These are phyloP conservation scores for Aspergillus pseudoterreus DNA, from an alignment of 2,329 filamentous ascomycete species.

Conservation along the genomic window DNA sequence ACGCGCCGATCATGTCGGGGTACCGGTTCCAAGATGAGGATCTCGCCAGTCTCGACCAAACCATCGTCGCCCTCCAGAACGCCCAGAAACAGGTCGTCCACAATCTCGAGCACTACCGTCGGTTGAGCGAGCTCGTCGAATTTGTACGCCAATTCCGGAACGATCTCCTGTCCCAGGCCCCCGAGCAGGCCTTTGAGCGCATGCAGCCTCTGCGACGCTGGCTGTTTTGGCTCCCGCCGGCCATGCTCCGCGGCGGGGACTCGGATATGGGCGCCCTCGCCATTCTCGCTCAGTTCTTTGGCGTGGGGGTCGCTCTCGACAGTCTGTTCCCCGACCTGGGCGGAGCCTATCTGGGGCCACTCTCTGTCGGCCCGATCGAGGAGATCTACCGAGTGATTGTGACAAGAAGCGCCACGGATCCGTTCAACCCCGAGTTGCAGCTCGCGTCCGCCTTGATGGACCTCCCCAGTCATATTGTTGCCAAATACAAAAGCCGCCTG, in stretches of 20 bases:
- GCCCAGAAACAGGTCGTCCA: slow-evolving; percentile 63
- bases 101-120: slow-evolving; percentile 65
- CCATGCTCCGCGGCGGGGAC: slow-evolving; percentile 72
- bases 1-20: slow-evolving; percentile 31
- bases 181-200: slow-evolving; percentile 84
- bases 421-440: slow-evolving; percentile 55
- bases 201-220: slow-evolving; percentile 84
- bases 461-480: slow-evolving; percentile 66
- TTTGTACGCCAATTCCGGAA: slow-evolving; percentile 71
- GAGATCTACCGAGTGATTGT: slow-evolving; percentile 76
- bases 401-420: slow-evolving; percentile 61
- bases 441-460: slow-evolving; percentile 67
- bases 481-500: slow-evolving; percentile 66
- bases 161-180: slow-evolving; percentile 64
- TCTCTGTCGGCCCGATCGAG: slow-evolving; percentile 77
- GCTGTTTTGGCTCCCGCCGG: slow-evolving; percentile 93
- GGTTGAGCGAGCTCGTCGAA: slow-evolving; percentile 65
- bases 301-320: slow-evolving; percentile 80
- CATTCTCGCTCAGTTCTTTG: slow-evolving; percentile 88
- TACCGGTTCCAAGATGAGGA: slow-evolving; percentile 58
- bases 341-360: slow-evolving; percentile 77
- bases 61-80: slow-evolving; percentile 58
- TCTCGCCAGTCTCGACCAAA: slow-evolving; percentile 63
- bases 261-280: slow-evolving; percentile 74
- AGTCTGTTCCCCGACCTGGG: slow-evolving; percentile 89